Evolutionary conservation across 2,329 filamentous ascomycete genomes (phyloP).

Genomic region (Penicillium rolfsii): DNA sequence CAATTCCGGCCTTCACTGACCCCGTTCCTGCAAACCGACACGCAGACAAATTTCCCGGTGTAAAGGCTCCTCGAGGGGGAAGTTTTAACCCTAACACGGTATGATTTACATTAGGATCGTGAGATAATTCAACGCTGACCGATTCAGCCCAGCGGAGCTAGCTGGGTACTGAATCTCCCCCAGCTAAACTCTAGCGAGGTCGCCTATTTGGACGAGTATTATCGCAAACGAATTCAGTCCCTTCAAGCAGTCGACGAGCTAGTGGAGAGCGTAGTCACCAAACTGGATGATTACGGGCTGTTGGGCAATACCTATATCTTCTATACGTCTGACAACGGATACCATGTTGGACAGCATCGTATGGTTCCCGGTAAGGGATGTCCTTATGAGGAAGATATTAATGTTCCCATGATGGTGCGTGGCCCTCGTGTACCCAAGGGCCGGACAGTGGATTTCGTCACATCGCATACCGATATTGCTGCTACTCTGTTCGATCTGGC

Average conservation of each 20-base stretch:
- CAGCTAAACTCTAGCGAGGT: slow-evolving; percentile 51
- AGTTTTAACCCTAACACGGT: slow-evolving; percentile 59
- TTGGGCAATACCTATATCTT: slow-evolving; percentile 61
- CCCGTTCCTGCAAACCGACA: slow-evolving; percentile 56
- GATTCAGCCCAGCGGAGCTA: slow-evolving; percentile 15
- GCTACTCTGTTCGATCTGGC: slow-evolving; percentile 58
- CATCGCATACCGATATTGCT: slow-evolving; percentile 65
- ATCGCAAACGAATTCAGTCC: slow-evolving; percentile 53
- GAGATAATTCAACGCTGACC: not conserved
- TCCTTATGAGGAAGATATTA: slow-evolving; percentile 58
- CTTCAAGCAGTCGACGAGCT: slow-evolving; percentile 60
- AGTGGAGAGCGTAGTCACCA: slow-evolving; percentile 49
- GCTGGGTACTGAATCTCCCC: slow-evolving; percentile 50
- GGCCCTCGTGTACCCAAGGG: slow-evolving; percentile 58
- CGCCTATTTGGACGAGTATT: slow-evolving; percentile 56
- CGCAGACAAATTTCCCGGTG: slow-evolving; percentile 61
- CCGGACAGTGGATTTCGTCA: slow-evolving; percentile 52
- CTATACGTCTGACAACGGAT: slow-evolving; percentile 63
- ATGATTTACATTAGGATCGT: not conserved
- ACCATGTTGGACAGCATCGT: slow-evolving; percentile 62
- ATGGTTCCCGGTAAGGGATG: slow-evolving; percentile 61
- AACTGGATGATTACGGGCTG: slow-evolving; percentile 45
- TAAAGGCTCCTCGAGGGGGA: slow-evolving; percentile 60
- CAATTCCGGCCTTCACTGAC: slow-evolving; percentile 24
- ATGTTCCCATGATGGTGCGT: slow-evolving; percentile 61